A percentile compares a stretch with the other conserved stretches of the same genome.
These are phyloP conservation scores for Fragilaria crotonensis DNA, from an alignment of 108 stramenopile species.

Conservation along the genomic window DNA sequence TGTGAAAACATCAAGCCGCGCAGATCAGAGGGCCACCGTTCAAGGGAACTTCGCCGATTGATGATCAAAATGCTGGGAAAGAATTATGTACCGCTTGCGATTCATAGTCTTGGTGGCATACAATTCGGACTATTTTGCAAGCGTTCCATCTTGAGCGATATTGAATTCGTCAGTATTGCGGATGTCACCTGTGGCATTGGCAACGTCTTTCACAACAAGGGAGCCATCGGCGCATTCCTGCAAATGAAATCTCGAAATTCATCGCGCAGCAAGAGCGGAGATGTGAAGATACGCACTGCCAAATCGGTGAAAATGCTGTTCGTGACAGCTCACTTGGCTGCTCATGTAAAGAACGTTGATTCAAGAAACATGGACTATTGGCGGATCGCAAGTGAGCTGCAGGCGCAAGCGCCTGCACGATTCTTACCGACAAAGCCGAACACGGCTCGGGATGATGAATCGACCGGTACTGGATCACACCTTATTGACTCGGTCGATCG, in stretches of 20 bases:
- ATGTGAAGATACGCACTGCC: background rate
- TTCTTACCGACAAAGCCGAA: constrained; percentile 45
- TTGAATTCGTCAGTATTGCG: constrained; percentile 60
- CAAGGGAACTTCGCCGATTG: constrained; percentile 64
- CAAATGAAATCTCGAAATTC: constrained; percentile 31
- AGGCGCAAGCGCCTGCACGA: constrained; percentile 68
- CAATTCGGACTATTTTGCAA: constrained; percentile 79
- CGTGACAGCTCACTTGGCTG: constrained; percentile 79
- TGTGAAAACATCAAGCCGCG: constrained; percentile 88
- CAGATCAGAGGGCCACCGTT: constrained; percentile 70
- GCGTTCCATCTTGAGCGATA: constrained; percentile 53
- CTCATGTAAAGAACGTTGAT: constrained; percentile 80
- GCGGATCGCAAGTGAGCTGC: constrained; percentile 73
- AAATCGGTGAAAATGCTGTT: constrained; percentile 69
- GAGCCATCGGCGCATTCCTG: constrained; percentile 79
- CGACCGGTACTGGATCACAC: constrained; percentile 24
- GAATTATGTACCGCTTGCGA: constrained; percentile 72
- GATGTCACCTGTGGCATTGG: constrained; percentile 90
- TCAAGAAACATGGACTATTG: constrained; percentile 80
- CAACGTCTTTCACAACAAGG: constrained; percentile 89
- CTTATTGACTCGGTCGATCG: constrained; percentile 69
- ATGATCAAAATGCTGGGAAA: constrained; percentile 74
- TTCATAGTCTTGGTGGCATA: constrained; percentile 84
- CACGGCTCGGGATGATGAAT: constrained; percentile 4
- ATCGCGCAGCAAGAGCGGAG: background rate